phyloP scores from a whole-genome alignment of 2,329 filamentous ascomycete species.

The Chaetomiaceae sp. region DNA sequence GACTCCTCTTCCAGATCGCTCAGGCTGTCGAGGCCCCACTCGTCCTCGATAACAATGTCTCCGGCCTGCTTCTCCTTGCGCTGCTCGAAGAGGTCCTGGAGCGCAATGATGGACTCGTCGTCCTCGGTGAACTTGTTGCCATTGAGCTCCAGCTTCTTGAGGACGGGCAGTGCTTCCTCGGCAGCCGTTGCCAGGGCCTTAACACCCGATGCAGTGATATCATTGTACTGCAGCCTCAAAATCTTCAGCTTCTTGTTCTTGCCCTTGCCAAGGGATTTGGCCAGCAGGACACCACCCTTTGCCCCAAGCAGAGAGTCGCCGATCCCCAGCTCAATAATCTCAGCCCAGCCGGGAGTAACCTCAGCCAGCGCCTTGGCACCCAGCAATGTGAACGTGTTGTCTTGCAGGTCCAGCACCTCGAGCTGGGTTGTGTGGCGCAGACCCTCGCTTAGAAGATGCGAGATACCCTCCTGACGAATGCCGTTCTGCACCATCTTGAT shows the following conservation, averaged over 20 bases:
- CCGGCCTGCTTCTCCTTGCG: constrained; percentile 72
- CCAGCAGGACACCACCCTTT: constrained; percentile 71
- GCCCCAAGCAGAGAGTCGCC: constrained; percentile 81
- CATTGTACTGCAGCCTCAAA: constrained; percentile 87
- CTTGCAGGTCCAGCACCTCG: constrained; percentile 81
- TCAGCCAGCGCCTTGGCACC: constrained; percentile 75
- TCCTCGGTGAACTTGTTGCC: constrained; percentile 93
- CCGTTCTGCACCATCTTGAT: constrained; percentile 99
- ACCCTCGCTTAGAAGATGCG: constrained; percentile 72
- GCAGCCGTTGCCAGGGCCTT: constrained; percentile 67
- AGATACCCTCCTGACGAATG: constrained; percentile 90
- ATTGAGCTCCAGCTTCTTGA: constrained; percentile 88
- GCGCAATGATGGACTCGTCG: constrained; percentile 63
- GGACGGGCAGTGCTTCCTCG: constrained; percentile 62
- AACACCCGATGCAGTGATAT: constrained; percentile 75
- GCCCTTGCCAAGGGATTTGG: constrained; percentile 66
- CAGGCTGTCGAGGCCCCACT: constrained; percentile 81
- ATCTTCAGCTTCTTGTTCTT: constrained; percentile 76
- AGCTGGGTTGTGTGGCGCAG: constrained; percentile 66
- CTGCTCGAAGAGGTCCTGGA: constrained; percentile 68
- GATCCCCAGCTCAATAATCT: constrained; percentile 77
- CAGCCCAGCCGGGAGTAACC: constrained; percentile 69
- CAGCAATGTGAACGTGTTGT: constrained; percentile 88
- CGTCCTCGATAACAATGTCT: constrained; percentile 66
- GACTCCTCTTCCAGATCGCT: constrained; percentile 79